These are phyloP conservation scores for Hypoxylon subgilvum DNA, from an alignment of 495 filamentous ascomycete genomes.

Conservation along the genomic window DNA sequence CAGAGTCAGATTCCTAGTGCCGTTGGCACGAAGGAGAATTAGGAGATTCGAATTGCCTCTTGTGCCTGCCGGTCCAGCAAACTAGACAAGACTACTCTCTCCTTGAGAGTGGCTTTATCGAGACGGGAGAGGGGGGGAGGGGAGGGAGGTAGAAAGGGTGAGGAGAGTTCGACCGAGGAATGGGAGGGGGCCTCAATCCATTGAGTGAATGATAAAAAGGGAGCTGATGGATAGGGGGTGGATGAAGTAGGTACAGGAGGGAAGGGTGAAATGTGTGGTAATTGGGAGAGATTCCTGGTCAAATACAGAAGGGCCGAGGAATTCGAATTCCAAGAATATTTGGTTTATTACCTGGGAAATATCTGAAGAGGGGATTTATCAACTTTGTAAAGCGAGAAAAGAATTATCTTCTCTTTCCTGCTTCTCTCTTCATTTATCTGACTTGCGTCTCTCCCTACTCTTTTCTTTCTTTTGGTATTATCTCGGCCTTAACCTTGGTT, in stretches of 20 bases:
- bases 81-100: slow-evolving; percentile 45
- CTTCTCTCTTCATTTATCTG: slow-evolving; percentile 38
- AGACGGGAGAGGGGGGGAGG: slow-evolving; percentile 17
- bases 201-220: slow-evolving; percentile 43
- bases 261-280: slow-evolving; percentile 35
- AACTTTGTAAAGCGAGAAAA: slow-evolving; percentile 32
- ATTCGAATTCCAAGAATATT: slow-evolving; percentile 40
- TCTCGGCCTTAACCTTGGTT: slow-evolving; percentile 32
- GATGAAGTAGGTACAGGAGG: slow-evolving; percentile 22
- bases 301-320: slow-evolving; percentile 36
- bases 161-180: slow-evolving; percentile 51
- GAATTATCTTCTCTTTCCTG: slow-evolving; percentile 22
- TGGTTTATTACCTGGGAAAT: slow-evolving; percentile 36
- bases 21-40: slow-evolving; percentile 40
- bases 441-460: slow-evolving; percentile 38
- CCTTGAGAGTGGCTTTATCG: slow-evolving; percentile 38
- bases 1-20: slow-evolving; percentile 44
- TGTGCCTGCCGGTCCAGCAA: slow-evolving; percentile 36
- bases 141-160: slow-evolving; percentile 38
- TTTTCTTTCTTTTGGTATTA: slow-evolving; percentile 35
- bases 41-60: slow-evolving; percentile 32
- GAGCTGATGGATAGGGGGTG: slow-evolving; percentile 9
- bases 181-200: slow-evolving; percentile 55
- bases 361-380: slow-evolving; percentile 37
- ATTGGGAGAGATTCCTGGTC: slow-evolving; percentile 38